Percentiles rank a stretch among this genome's conserved stretches.
Conservation (phyloP, 23 red algal species). For the Gracilariopsis chorda region DNA sequence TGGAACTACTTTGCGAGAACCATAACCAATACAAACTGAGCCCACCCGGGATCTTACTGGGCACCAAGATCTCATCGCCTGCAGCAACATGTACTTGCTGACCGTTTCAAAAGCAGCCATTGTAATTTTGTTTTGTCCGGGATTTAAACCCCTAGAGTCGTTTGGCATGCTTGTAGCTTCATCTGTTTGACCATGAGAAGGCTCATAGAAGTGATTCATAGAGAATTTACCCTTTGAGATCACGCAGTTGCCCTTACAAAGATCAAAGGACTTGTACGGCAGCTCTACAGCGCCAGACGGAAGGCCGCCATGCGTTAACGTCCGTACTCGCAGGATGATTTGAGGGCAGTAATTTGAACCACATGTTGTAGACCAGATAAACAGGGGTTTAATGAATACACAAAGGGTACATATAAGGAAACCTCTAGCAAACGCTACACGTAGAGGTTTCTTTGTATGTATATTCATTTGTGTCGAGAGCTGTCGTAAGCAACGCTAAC, state of each 20-base stretch:
- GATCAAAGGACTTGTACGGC: conserved; percentile 40
- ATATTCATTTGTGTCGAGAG: no score
- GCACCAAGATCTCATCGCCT: conserved; percentile 62
- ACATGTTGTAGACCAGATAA: no score
- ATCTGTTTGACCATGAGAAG: background rate
- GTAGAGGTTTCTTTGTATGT: no score
- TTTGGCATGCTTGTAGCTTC: background rate
- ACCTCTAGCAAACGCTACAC: no score
- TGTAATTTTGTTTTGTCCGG: conserved; percentile 25
- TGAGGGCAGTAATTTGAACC: background rate
- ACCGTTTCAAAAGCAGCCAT: conserved; percentile 68
- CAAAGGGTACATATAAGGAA: no score
- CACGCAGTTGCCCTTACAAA: conserved; percentile 45
- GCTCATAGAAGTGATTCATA: conserved; percentile 24
- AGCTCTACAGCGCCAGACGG: no score
- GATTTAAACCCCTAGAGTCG: background rate
- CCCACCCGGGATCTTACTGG: conserved; percentile 58
- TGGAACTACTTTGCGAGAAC: conserved; percentile 52
- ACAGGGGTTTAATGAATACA: no score
- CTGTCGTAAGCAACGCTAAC: no score
- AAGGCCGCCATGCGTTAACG: no score
- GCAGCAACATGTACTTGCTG: conserved; percentile 51
- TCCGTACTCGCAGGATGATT: conserved; percentile 42
- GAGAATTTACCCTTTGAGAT: conserved; percentile 53
- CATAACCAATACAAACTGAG: conserved; percentile 52